Evolutionary conservation across 495 filamentous ascomycete species (phyloP).

Genomic region (Rusavskia elegans): DNA sequence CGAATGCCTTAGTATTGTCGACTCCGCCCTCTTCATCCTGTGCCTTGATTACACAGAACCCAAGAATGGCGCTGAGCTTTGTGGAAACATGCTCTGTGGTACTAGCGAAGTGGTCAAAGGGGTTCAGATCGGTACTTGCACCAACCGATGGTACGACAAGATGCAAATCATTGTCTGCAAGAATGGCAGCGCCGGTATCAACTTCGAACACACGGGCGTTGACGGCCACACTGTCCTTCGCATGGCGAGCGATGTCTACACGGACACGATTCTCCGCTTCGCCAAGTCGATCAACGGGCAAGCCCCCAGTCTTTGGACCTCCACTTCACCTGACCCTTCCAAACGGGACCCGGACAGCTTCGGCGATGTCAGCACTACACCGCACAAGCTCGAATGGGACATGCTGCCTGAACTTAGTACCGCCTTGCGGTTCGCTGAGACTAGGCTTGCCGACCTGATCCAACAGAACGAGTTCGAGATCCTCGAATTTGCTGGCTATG

Average conservation of each 20-base stretch:
- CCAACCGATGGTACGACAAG: slow-evolving; percentile 98
- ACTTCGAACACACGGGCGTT: slow-evolving; percentile 97
- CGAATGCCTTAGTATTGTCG: slow-evolving; percentile 85
- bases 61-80: slow-evolving; percentile 57
- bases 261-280: slow-evolving; percentile 93
- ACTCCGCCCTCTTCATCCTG: slow-evolving; percentile 82
- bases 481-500: slow-evolving; percentile 75
- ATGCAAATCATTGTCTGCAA: slow-evolving; percentile 98
- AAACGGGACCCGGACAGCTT: slow-evolving; percentile 91
- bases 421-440: slow-evolving; percentile 89
- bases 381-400: slow-evolving; percentile 95
- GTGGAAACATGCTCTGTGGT: slow-evolving; percentile 96
- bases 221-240: slow-evolving; percentile 94
- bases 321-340: slow-evolving; percentile 75
- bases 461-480: slow-evolving; percentile 93
- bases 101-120: slow-evolving; percentile 82
- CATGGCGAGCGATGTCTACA: slow-evolving; percentile 92
- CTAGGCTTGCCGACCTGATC: slow-evolving; percentile 83
- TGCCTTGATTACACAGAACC: slow-evolving; percentile 90
- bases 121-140: slow-evolving; percentile 93
- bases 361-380: slow-evolving; percentile 85
- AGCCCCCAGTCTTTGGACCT: slow-evolving; percentile 83
- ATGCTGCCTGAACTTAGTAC: slow-evolving; percentile 86
- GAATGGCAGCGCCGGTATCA: slow-evolving; percentile 95
- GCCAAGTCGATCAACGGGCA: slow-evolving; percentile 92